These are phyloP conservation scores for Agarophyton chilense DNA, from an alignment of 23 red algal genomes.

Conservation along the genomic window DNA sequence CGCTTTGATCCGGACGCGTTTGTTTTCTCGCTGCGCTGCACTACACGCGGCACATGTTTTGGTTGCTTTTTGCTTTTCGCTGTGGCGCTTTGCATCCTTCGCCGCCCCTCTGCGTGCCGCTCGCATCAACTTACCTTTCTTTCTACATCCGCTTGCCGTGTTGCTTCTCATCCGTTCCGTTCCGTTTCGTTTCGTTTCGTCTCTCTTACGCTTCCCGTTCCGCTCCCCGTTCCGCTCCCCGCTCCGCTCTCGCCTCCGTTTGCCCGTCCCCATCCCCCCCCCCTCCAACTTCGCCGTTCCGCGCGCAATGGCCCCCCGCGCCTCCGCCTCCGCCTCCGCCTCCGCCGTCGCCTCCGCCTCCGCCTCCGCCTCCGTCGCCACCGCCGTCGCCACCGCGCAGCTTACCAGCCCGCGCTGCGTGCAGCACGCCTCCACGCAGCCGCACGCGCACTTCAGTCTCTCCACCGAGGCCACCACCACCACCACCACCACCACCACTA, in stretches of 20 bases:
- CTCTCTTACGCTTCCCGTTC: background rate
- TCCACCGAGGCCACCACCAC: background rate
- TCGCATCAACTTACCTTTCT: too few species aligned
- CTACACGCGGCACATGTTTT: too few species aligned
- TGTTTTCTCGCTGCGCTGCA: too few species aligned
- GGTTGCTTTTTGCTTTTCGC: too few species aligned
- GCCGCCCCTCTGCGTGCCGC: too few species aligned
- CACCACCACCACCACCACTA: background rate
- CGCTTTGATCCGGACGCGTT: too few species aligned
- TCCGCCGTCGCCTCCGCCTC: background rate
- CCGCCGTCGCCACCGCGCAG: background rate
- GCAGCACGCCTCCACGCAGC: background rate
- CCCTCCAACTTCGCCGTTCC: background rate
- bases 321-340: background rate
- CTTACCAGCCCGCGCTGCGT: constrained; percentile 14
- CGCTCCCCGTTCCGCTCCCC: background rate
- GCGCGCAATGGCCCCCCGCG: background rate
- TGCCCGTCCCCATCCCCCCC: background rate
- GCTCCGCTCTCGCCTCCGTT: background rate
- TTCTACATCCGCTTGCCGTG: too few species aligned
- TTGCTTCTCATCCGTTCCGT: too few species aligned
- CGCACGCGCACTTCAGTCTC: background rate
- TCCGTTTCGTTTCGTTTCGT: too few species aligned
- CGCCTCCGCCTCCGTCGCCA: background rate
- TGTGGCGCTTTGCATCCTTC: too few species aligned